phyloP scores from a whole-genome alignment of 192 early-diverging fungal species.

The Coemansia pectinata region DNA sequence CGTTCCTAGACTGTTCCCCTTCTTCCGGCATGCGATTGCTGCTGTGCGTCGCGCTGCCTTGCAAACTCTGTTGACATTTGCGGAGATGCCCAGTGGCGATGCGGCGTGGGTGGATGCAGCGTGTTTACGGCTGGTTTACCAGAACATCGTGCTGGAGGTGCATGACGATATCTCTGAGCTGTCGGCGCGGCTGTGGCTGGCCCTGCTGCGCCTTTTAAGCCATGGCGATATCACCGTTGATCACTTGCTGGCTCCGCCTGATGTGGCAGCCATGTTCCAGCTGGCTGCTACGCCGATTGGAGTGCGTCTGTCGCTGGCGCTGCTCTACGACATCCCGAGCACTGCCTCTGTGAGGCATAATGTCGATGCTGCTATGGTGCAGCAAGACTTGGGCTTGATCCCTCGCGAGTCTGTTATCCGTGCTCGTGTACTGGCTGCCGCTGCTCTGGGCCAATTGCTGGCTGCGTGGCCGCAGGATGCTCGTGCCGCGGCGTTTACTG shows the following conservation, averaged over 20 bases:
- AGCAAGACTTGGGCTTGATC: constrained; percentile 87
- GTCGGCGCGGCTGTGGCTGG: constrained; percentile 65
- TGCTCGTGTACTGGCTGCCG: constrained; percentile 75
- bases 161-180: constrained; percentile 38
- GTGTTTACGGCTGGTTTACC: constrained; percentile 78
- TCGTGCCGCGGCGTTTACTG: constrained; percentile 55
- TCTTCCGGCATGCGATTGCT: constrained; percentile 89
- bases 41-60: constrained; percentile 83
- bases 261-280: constrained; percentile 60
- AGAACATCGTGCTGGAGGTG: constrained; percentile 93
- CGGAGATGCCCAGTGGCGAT: constrained; percentile 50
- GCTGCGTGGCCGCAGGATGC: constrained; percentile 58
- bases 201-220: constrained; percentile 41
- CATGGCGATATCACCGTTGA: constrained; percentile 3
- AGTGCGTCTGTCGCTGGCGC: constrained; percentile 61
- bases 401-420: constrained; percentile 73
- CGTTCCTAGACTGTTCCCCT: constrained; percentile 89
- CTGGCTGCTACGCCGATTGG: constrained; percentile 87
- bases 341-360: constrained; percentile 57
- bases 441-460: constrained; percentile 76
- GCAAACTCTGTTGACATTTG: constrained; percentile 75
- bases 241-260: constrained; percentile 22
- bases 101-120: constrained; percentile 68
- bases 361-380: constrained; percentile 88
- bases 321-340: constrained; percentile 29